Percentiles rank a stretch among this genome's conserved stretches.
phyloP scores from a whole-genome alignment of 2,329 filamentous ascomycete genomes.

The Pezicula rhizophila region DNA sequence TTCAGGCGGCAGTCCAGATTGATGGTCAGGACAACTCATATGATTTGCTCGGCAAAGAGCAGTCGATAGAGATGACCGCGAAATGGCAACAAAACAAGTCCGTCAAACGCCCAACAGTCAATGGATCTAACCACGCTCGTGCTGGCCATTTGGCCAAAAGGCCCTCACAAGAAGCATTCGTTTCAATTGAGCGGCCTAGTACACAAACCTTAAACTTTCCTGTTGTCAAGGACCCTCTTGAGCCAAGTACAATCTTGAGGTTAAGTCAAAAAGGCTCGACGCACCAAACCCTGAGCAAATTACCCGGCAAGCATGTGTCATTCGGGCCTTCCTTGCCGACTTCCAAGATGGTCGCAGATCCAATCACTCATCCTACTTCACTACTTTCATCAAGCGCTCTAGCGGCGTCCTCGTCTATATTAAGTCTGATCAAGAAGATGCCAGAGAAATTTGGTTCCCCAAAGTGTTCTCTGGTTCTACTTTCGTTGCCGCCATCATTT shows the following conservation, averaged over 20 bases:
- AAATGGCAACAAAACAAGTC: not conserved
- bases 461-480: slow-evolving; percentile 28
- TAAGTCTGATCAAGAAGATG: slow-evolving; percentile 11
- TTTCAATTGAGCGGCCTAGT: slow-evolving; percentile 24
- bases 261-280: slow-evolving; percentile 60
- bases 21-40: not conserved
- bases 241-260: slow-evolving; percentile 55
- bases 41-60: not conserved
- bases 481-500: slow-evolving; percentile 32
- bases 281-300: slow-evolving; percentile 37
- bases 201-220: slow-evolving; percentile 56
- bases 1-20: too few species aligned
- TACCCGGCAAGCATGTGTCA: slow-evolving; percentile 30
- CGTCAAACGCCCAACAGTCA: not conserved
- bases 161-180: slow-evolving; percentile 33
- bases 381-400: not conserved
- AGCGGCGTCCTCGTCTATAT: not conserved
- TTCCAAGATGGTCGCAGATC: slow-evolving; percentile 1
- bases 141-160: slow-evolving; percentile 15
- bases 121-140: slow-evolving; percentile 7
- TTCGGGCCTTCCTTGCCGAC: slow-evolving; percentile 23
- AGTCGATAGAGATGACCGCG: too few species aligned
- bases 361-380: not conserved
- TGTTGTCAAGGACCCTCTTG: slow-evolving; percentile 70
- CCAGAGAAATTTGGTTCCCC: slow-evolving; percentile 4